These are phyloP conservation scores for Mortierella sp. DNA, from an alignment of 371 early-diverging fungal genomes.

Conservation along the genomic window DNA sequence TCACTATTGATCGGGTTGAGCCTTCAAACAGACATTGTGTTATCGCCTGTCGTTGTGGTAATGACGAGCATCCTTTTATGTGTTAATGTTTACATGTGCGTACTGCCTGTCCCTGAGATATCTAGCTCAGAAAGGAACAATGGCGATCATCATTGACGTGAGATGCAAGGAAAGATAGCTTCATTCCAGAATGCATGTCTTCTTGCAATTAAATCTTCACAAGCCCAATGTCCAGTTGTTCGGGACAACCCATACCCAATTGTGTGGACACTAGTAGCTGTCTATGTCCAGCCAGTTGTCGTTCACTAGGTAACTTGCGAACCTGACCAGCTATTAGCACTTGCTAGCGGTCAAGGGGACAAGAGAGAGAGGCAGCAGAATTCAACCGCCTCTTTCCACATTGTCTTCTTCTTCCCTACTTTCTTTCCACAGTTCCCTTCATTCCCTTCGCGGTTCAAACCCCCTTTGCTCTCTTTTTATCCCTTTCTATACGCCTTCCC, in stretches of 20 bases:
- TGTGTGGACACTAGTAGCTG: background rate
- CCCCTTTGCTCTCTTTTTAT: background rate
- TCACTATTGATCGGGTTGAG: background rate
- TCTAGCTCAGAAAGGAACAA: background rate
- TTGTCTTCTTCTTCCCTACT: background rate
- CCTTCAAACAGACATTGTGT: background rate
- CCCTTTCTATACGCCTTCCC: background rate
- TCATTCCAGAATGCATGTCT: background rate
- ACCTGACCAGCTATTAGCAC: background rate
- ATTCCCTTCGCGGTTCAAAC: background rate
- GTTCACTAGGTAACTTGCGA: background rate
- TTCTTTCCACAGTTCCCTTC: background rate
- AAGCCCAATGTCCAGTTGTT: too few species aligned
- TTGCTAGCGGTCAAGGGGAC: background rate
- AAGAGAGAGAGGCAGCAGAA: background rate
- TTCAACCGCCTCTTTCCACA: background rate
- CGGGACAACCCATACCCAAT: too few species aligned
- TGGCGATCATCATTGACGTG: background rate
- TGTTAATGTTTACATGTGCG: background rate
- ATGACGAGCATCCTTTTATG: background rate
- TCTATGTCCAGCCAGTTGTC: too few species aligned
- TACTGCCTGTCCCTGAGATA: background rate
- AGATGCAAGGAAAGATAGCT: background rate
- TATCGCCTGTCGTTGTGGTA: background rate
- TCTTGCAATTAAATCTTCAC: background rate